A percentile compares a stretch with the other conserved stretches of the same genome.
These are phyloP conservation scores for Pharnaceum exiguum DNA, from an alignment of 148 eudicot genomes.

Conservation along the genomic window DNA sequence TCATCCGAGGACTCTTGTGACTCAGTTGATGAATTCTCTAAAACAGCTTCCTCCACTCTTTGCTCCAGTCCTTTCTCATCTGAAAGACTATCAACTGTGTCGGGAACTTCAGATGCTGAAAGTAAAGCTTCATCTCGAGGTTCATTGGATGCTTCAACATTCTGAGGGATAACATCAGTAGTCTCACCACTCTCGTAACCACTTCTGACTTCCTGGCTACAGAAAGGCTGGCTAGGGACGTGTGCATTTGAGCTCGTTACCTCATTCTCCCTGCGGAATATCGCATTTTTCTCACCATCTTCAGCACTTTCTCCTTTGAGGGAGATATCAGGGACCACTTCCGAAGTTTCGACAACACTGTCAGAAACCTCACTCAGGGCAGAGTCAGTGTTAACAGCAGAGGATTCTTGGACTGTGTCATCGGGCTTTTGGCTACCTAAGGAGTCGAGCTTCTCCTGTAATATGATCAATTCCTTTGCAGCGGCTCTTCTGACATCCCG, in stretches of 20 bases:
- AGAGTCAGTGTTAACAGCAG: neutral
- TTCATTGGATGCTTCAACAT: neutral
- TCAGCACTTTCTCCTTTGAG: neutral
- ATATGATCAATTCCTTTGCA: slow-evolving; percentile 58
- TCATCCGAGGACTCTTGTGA: neutral
- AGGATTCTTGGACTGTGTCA: neutral
- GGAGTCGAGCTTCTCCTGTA: slow-evolving; percentile 65
- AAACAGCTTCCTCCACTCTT: neutral
- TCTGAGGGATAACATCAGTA: neutral
- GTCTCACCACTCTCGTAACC: neutral
- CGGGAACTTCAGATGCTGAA: neutral
- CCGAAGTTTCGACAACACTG: neutral
- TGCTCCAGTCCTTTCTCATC: neutral
- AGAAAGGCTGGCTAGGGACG: neutral
- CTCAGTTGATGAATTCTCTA: neutral
- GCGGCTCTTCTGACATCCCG: slow-evolving; percentile 55
- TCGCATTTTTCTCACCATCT: neutral
- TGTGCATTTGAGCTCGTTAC: too few relatives aligned
- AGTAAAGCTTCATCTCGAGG: neutral
- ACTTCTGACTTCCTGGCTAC: neutral
- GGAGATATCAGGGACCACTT: neutral
- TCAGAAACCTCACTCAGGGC: neutral
- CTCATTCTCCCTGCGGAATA: neutral
- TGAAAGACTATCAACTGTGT: neutral
- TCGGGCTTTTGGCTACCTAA: slow-evolving; percentile 18